These are phyloP conservation scores for Exobasidium cylindrosporum DNA, from an alignment of 1,284 basidiomycete genomes.

Conservation along the genomic window DNA sequence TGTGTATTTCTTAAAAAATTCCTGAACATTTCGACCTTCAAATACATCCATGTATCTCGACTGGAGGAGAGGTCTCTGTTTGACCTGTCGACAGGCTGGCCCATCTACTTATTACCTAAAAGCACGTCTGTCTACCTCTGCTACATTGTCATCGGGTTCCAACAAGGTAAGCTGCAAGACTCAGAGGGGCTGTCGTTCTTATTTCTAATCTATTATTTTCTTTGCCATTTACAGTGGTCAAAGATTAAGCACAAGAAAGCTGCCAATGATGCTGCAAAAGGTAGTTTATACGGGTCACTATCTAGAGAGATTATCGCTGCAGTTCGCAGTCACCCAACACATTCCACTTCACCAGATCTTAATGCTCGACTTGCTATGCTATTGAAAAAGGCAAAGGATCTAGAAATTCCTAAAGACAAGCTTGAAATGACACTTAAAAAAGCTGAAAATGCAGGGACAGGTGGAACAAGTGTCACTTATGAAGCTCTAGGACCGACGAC, in stretches of 20 bases:
- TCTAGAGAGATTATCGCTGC: constrained; percentile 22
- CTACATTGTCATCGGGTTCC: too few relatives aligned
- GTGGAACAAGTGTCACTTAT: constrained; percentile 16
- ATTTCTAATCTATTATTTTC: too few relatives aligned
- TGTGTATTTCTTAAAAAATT: too few relatives aligned
- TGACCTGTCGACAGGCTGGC: too few relatives aligned
- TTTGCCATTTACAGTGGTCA: constrained; percentile 19
- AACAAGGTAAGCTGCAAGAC: too few relatives aligned
- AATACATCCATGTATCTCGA: too few relatives aligned
- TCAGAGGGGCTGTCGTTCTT: too few relatives aligned
- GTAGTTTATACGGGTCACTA: constrained; percentile 13
- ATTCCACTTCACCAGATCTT: constrained; percentile 10
- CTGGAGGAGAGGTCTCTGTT: too few relatives aligned
- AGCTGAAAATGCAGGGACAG: constrained; percentile 9
- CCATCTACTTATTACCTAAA: too few relatives aligned
- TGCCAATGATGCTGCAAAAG: constrained; percentile 21
- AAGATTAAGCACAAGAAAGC: constrained; percentile 29
- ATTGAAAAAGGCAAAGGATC: constrained; percentile 19
- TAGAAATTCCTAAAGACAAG: constrained; percentile 22
- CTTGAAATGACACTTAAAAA: constrained; percentile 22
- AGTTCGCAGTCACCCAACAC: constrained; percentile 13
- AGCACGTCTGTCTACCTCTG: too few relatives aligned
- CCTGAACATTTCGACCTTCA: too few relatives aligned
- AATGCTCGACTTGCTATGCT: constrained; percentile 17
- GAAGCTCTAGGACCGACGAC: constrained; percentile 18